phyloP scores from a whole-genome alignment of 345 rosid species.

The Abelmoschus esculentus region DNA sequence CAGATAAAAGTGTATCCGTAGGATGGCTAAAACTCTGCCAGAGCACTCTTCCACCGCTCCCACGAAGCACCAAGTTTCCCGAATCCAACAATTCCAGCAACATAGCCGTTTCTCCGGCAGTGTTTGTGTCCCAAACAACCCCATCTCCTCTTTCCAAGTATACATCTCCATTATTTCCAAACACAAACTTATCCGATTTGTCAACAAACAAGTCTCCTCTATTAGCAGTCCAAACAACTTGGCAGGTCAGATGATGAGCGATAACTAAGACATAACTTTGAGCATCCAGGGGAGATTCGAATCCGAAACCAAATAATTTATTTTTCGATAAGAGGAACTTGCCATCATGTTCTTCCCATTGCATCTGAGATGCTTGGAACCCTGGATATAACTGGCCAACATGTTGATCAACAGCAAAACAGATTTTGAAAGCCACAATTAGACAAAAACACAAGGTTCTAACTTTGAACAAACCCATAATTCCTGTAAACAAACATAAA shows the following conservation, averaged over 20 bases:
- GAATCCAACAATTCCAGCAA: slow-evolving; percentile 41
- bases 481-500: slow-evolving; percentile 11
- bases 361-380: slow-evolving; percentile 35
- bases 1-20: slow-evolving; percentile 43
- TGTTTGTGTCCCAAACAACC: slow-evolving; percentile 33
- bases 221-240: slow-evolving; percentile 47
- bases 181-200: slow-evolving; percentile 34
- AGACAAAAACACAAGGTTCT: slow-evolving; percentile 18
- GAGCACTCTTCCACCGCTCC: slow-evolving; percentile 15
- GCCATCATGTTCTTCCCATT: slow-evolving; percentile 30
- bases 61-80: slow-evolving; percentile 48
- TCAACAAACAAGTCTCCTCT: slow-evolving; percentile 18
- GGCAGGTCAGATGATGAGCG: slow-evolving; percentile 21
- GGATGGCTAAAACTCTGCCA: slow-evolving; percentile 64
- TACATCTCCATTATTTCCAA: slow-evolving; percentile 33
- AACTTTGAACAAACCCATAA: slow-evolving; percentile 19
- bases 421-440: slow-evolving; percentile 13
- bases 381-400: slow-evolving; percentile 38
- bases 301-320: slow-evolving; percentile 34
- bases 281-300: slow-evolving; percentile 29
- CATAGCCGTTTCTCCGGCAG: slow-evolving; percentile 26
- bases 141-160: slow-evolving; percentile 23
- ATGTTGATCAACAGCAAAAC: slow-evolving; percentile 11
- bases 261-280: slow-evolving; percentile 25
- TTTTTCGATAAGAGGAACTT: slow-evolving; percentile 33